These are phyloP conservation scores for Calamus simplicifolius DNA, from an alignment of 176 grass and related monocot genomes.

Conservation along the genomic window DNA sequence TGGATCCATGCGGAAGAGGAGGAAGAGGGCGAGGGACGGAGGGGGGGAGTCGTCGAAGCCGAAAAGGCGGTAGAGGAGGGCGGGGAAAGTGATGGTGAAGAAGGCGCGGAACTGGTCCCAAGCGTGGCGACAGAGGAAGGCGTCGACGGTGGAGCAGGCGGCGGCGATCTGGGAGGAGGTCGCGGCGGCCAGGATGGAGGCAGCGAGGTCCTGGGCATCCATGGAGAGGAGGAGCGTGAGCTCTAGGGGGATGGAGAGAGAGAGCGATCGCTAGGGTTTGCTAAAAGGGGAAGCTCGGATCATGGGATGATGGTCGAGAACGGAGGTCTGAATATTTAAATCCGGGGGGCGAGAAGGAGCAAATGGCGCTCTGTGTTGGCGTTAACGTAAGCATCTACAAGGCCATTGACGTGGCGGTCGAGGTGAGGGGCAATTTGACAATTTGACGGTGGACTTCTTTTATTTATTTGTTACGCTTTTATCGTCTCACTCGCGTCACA, in stretches of 20 bases:
- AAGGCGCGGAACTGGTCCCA: slow-evolving; percentile 56
- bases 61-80: background rate
- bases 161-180: slow-evolving; percentile 24
- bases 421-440: no score
- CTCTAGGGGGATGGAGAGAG: slow-evolving; percentile 7
- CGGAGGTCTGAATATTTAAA: slow-evolving; percentile 21
- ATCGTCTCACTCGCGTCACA: no score
- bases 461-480: no score
- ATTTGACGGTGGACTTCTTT: no score
- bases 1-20: slow-evolving; percentile 53
- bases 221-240: slow-evolving; percentile 25
- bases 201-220: slow-evolving; percentile 37
- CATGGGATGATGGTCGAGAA: no score
- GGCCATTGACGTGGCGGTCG: no score
- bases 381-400: no score
- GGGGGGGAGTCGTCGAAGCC: slow-evolving; percentile 5
- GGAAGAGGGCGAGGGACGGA: slow-evolving; percentile 31
- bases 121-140: slow-evolving; percentile 55
- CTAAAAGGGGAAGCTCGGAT: background rate
- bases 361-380: slow-evolving; percentile 12
- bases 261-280: background rate
- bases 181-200: slow-evolving; percentile 27
- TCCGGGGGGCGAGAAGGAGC: slow-evolving; percentile 5
- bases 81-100: slow-evolving; percentile 60
- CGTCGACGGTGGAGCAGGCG: slow-evolving; percentile 19